Evolutionary conservation across 306 rosid genomes (phyloP), one percentile per base, ranked within the genome.

Genomic region (Trifolium dubium): DNA sequence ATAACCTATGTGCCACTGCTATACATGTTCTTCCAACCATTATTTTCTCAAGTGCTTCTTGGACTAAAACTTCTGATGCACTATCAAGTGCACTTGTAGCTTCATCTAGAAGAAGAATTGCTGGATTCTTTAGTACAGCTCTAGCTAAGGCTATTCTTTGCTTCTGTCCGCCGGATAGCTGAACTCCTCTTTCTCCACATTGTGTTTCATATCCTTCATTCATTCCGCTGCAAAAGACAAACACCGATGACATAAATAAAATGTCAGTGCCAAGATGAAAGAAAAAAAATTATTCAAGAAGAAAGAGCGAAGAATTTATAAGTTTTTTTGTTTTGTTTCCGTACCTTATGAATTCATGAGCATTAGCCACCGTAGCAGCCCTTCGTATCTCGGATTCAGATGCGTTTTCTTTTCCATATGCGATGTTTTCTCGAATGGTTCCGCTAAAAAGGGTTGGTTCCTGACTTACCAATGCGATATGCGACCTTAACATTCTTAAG

Each of bases 71-170:
- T 80, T 89, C 97, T 11, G 99, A 92, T 34, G 84, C 88, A 58
- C 97, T 92, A 43, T 94, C 98, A 51, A 91, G 95, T 74, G 96
- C 98, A 79, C 97, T 88, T 2, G 99, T 94, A 1, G 97, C 96
- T 79, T 91, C 95, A 50, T 94, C 97, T 10, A 94, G 83, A 8
- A 94, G 88, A 6, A 94, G 91, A 64, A 94, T 88, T 78, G 96
- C 63, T 5, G 96, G 92, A 50, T 89, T 89, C 90, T 88, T 94
- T 63, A 89, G 76, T 60, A 92, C 83, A 3, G 97, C 97, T 12
- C 97, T 83, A 1, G 97, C 99, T 55, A 88, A 82, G 7, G 96
- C 97, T 61, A 94, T 79, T 77, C 95, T 88, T 63, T 94, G 99
- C 65, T 94, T 94, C 79, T 92, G 99, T 10, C 99, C 96, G 50